Base-by-base conservation (phyloP, 345 rosid species). In the Crucihimalaya himalaica region DNA sequence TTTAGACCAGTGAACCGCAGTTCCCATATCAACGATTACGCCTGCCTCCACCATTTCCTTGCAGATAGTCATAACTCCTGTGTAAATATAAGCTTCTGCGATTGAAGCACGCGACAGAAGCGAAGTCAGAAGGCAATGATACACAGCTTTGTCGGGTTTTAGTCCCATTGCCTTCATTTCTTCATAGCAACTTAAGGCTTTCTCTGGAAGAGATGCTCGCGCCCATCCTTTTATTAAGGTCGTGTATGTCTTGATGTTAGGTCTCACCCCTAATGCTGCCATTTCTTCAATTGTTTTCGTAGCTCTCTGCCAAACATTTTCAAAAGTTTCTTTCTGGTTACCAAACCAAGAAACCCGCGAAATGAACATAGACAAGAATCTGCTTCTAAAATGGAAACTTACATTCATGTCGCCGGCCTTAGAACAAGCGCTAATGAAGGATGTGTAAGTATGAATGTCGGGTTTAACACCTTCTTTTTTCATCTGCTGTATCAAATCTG, bases 371-470 rank as follows among this genome's bases (percentile, higher is more conserved):
- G n/a, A 37, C 13, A 66, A 37, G 39, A 29, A 8, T 15, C 15
- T 46, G 53, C 11, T 46, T 48, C 63, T 73, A 34, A 11, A 45
- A 25, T 8, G 45, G 18, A 54, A 28, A 64, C 80, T 60, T 85
- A 91, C 98, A 91, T 43, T 77, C 97, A 94, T 88, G 80, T 94
- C 98, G 32, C 98, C 98, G 40, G 98, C 97, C 80, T 91, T 91
- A 82, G 95, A 85, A 73, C 96, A 91, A 51, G 97, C 97, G 80
- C 91, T 94, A 76, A 91, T 85, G 76, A 89, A 94, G 47, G 98
- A 94, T 29, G 98, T 94, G 77, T 85, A 94, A 62, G 97, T 89
- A 75, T 82, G 98, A 63, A 94, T 91, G 47, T 94, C 97, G 4
- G 96, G 98, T 58, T 87, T 78, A 59, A 94, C 96, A 23, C 95